Base-by-base conservation (phyloP, 2,329 filamentous ascomycete genomes). In the Botrytis fabae region DNA sequence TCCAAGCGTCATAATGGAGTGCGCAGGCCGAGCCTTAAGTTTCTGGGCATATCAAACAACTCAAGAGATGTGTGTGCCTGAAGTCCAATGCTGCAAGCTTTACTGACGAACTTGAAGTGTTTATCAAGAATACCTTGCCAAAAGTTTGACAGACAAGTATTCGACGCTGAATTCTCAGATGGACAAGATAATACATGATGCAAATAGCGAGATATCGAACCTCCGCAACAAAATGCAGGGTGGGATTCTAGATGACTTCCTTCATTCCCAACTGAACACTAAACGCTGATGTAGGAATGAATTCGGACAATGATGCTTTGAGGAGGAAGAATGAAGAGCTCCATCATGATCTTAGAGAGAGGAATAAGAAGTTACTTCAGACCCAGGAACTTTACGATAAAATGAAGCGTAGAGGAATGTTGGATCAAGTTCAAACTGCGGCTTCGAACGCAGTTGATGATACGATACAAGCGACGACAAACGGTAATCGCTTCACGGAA, bases 41-140 rank as follows among this genome's bases (percentile, higher is more conserved):
- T 97, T 97, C 80, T 97, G 94, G 91, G 91, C 89, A 44, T 97
- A 97, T 78, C 94, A 97, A 80, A 90, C 91, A 32, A 90, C 90
- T 4, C 93, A 96, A 78, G 93, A 97, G 82, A 92, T 97, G 92
- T 94, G 78, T 76, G 85, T 81, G 16, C n/a, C 20, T 9, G 35
- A 18, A 44, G 16, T 25, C 44, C 42, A 12, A 40, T 54, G 40
- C 44, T n/a, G 71, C 77, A 80, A 65, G 80, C 72, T 73, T 60
- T 61, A 70, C 77, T 77, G 78, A 79, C 74, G 62, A 73, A 64
- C 54, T 69, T 40, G 68, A 74, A 93, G 91, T 73, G 87, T 91
- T 70, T 97, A 95, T 78, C 93, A 97, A 80, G 91, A 94, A 77
- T 90, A 92, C 77, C 83, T 93, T 1, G 90, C 89, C 61, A 94